These are phyloP conservation scores for Samsoniella hepiali DNA, from an alignment of 2,329 filamentous ascomycete species.

Conservation along the genomic window DNA sequence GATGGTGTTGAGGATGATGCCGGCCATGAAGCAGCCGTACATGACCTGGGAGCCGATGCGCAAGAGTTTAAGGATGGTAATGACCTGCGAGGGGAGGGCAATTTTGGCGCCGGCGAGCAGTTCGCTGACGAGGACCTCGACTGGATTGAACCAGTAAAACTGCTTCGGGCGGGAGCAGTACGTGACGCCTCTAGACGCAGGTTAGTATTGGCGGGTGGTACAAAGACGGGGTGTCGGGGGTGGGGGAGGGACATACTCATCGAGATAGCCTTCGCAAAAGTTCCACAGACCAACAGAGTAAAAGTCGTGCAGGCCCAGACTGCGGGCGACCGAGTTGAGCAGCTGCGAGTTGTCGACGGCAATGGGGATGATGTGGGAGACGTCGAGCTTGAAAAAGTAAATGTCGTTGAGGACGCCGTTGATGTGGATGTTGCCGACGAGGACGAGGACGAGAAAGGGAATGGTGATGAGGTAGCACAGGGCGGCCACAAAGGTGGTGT, in stretches of 20 bases:
- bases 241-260: slow-evolving; percentile 43
- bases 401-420: slow-evolving; percentile 62
- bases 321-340: slow-evolving; percentile 83
- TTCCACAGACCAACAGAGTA: slow-evolving; percentile 92
- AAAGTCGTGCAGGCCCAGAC: slow-evolving; percentile 86
- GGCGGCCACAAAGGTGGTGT: slow-evolving; percentile 62
- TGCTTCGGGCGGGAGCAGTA: slow-evolving; percentile 66
- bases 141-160: slow-evolving; percentile 89
- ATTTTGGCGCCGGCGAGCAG: slow-evolving; percentile 80
- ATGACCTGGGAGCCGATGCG: slow-evolving; percentile 75
- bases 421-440: slow-evolving; percentile 70
- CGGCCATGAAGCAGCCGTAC: slow-evolving; percentile 82
- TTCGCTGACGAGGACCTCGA: slow-evolving; percentile 75
- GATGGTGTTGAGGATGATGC: slow-evolving; percentile 65
- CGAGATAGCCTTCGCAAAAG: slow-evolving; percentile 82
- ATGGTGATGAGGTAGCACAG: slow-evolving; percentile 70
- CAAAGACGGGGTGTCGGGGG: too few relatives aligned
- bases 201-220: background rate
- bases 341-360: slow-evolving; percentile 68
- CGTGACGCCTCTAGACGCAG: slow-evolving; percentile 60
- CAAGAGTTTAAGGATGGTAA: slow-evolving; percentile 70
- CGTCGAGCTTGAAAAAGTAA: slow-evolving; percentile 82
- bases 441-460: slow-evolving; percentile 74
- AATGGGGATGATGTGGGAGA: slow-evolving; percentile 75
- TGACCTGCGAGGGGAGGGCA: slow-evolving; percentile 71